Base-by-base conservation (phyloP, 441 rosid species). In the Pelargonium australe region DNA sequence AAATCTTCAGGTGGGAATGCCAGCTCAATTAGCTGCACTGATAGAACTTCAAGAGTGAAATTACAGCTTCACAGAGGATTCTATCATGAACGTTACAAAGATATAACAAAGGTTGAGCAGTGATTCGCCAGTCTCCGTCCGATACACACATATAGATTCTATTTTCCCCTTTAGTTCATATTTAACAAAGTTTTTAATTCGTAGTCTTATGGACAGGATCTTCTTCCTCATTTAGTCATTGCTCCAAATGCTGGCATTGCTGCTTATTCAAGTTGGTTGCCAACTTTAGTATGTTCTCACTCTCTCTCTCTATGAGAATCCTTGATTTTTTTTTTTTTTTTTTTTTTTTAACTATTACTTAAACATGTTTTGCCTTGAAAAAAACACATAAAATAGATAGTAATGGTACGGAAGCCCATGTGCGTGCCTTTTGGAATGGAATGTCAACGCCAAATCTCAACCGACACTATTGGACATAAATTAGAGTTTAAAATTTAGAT, bases 211-310 rank as follows among this genome's bases (percentile, higher is more conserved):
- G 17, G 60, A 67, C 85, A 93, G 98, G 79, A 84, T 79, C 80
- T 85, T 43, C 73, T 72, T 75, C 96, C 95, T 71, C 84, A 89
- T 75, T 67, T 91, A 69, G 65, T 94, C 69, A 82, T 94, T 70
- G 95, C 90, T 76, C 94, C 88, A 57, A 94, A 94, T 79, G 97
- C 94, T 13, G 97, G 96, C 65, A 63, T 91, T 64, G 92, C 92
- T 72, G 97, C 97, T 68, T 91, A 87, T 73, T 78, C 94, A 2
- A 87, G 88, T 76, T 94, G 97, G 97, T 70, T 85, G 64, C 87
- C 88, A n/a, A 94, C 97, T 72, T 71, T 89, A 73, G 96, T 93
- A 83, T 11, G 92, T 80, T 25, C 63, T 51, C 69, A 6, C 2
- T 47, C 63, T 45, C 11, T n/a, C n/a, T n/a, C n/a, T n/a, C n/a